These are phyloP conservation scores for Colletotrichum simmondsii DNA, from an alignment of 2,329 filamentous ascomycete genomes.

Conservation along the genomic window DNA sequence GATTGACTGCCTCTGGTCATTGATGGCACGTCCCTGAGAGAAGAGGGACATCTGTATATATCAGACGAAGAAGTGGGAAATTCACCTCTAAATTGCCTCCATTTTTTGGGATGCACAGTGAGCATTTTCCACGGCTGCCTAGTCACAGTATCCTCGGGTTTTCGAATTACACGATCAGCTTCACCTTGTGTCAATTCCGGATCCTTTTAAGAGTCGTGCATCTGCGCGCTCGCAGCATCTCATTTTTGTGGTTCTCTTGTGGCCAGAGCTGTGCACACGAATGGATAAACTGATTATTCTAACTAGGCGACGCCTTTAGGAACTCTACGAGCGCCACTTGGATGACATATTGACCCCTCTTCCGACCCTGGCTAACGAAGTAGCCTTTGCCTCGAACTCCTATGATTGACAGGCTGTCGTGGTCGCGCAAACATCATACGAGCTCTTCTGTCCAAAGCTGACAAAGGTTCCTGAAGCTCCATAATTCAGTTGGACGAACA, in stretches of 20 bases:
- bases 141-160: not conserved
- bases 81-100: constrained; percentile 19
- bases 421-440: constrained; percentile 18
- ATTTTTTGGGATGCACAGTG: not conserved
- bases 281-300: not conserved
- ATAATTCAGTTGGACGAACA: constrained; percentile 63
- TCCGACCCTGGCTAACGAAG: not conserved
- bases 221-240: not conserved
- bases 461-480: constrained; percentile 13
- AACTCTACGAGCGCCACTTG: not conserved
- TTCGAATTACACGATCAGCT: too few relatives aligned
- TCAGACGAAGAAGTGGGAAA: constrained; percentile 23
- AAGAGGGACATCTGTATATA: constrained; percentile 26
- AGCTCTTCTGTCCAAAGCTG: constrained; percentile 24
- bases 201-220: not conserved
- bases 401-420: constrained; percentile 11
- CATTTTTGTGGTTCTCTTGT: not conserved
- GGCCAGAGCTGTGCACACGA: not conserved
- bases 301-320: not conserved
- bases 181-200: not conserved
- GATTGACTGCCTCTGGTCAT: not conserved
- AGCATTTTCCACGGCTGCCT: not conserved
- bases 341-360: not conserved
- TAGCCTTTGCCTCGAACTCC: not conserved
- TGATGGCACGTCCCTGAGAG: not conserved